phyloP scores from a whole-genome alignment of 2,329 filamentous ascomycete species.

The Diplodia scrobiculata region DNA sequence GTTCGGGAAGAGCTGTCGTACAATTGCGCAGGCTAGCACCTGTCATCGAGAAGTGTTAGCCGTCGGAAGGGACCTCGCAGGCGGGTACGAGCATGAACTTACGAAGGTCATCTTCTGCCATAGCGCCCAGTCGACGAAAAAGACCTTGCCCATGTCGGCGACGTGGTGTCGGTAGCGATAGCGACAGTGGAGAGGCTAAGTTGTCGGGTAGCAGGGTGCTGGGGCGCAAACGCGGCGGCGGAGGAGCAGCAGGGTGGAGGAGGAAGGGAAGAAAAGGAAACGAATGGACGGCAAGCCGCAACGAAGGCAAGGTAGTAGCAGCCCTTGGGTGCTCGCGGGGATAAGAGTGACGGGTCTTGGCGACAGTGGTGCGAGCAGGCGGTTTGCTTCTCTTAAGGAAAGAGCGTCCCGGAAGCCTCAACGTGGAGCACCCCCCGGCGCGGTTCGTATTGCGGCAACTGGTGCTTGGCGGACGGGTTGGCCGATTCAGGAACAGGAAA shows the following conservation, averaged over 20 bases:
- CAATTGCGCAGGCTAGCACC: conserved; percentile 73
- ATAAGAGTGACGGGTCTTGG: conserved; percentile 3
- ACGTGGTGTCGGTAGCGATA: conserved; percentile 15
- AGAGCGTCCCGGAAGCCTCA: conserved; percentile 23
- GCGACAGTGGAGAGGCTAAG: conserved; percentile 24
- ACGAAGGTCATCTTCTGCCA: conserved; percentile 94
- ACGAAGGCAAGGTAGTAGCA: conserved; percentile 2
- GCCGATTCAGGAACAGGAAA: conserved; percentile 29
- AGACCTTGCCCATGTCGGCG: conserved; percentile 39
- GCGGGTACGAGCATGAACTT: conserved; percentile 46
- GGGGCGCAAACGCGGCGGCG: background rate
- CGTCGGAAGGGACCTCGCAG: conserved; percentile 23
- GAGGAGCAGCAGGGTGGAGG: background rate
- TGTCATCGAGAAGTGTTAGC: conserved; percentile 46
- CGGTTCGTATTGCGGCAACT: conserved; percentile 24
- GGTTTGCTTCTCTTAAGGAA: conserved; percentile 28
- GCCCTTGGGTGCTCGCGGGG: background rate
- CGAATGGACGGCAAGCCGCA: conserved; percentile 14
- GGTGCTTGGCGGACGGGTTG: conserved; percentile 24
- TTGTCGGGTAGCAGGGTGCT: background rate
- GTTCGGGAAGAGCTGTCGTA: conserved; percentile 39
- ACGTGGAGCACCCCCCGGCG: conserved; percentile 25
- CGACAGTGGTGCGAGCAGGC: conserved; percentile 18
- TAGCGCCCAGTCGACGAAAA: conserved; percentile 65
- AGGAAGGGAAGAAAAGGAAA: background rate